A percentile compares a stretch with the other conserved stretches of the same genome.
phyloP scores from a whole-genome alignment of 164 flowering plant genomes.

The Dillenia turbinata region DNA sequence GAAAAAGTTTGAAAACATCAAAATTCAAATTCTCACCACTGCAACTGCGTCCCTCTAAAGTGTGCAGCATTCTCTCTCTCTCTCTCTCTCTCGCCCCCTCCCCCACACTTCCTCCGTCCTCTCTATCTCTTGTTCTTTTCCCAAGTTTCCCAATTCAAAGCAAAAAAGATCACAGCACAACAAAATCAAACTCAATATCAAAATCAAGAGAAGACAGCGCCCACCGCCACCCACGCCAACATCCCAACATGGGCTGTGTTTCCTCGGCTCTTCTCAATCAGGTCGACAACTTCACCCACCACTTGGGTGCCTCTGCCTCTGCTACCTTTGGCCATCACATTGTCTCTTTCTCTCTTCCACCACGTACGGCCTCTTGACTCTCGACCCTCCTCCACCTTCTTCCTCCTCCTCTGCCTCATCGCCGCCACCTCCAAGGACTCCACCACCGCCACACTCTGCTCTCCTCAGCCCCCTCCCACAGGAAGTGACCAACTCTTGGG shows the following conservation, averaged over 20 bases:
- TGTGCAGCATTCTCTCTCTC: too few species aligned
- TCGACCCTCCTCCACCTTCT: conserved; percentile 53
- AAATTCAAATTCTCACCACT: too few species aligned
- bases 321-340: conserved; percentile 50
- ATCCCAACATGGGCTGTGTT: conserved; percentile 80
- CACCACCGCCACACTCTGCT: conserved; percentile 22
- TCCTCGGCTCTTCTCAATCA: conserved; percentile 58
- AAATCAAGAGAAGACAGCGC: too few species aligned
- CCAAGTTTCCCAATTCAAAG: too few species aligned
- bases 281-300: conserved; percentile 54
- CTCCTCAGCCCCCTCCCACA: conserved; percentile 31
- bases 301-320: background rate
- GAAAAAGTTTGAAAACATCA: too few species aligned
- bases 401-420: conserved; percentile 10
- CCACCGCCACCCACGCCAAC: too few species aligned
- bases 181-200: too few species aligned
- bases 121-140: too few species aligned
- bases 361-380: conserved; percentile 80
- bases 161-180: too few species aligned
- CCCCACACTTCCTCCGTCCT: too few species aligned
- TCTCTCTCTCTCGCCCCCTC: too few species aligned
- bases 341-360: conserved; percentile 94
- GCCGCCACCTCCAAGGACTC: conserved; percentile 2
- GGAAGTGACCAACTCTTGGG: conserved; percentile 89
- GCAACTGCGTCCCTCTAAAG: too few species aligned